These are phyloP conservation scores for Arachis hypogaea DNA, from an alignment of 306 rosid genomes.

Conservation along the genomic window DNA sequence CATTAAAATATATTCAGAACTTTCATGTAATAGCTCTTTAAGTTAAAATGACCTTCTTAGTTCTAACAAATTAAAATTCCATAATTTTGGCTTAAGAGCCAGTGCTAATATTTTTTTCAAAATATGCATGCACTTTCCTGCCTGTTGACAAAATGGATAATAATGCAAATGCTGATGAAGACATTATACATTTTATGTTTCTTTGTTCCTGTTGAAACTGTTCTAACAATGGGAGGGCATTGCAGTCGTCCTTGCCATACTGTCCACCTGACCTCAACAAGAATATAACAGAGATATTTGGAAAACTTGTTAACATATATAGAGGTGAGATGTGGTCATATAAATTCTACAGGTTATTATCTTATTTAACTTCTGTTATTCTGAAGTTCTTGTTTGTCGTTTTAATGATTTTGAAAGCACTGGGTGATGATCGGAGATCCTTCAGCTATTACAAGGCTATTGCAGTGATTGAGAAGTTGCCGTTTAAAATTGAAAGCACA, in stretches of 20 bases:
- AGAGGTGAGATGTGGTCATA: constrained; percentile 68
- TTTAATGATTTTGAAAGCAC: constrained; percentile 56
- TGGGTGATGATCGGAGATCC: constrained; percentile 93
- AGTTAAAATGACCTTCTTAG: constrained; percentile 11
- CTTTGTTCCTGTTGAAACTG: constrained; percentile 28
- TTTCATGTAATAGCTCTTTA: constrained; percentile 7
- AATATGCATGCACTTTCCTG: background rate
- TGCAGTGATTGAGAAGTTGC: constrained; percentile 78
- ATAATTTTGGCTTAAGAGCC: background rate
- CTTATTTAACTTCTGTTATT: constrained; percentile 19
- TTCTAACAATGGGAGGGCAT: constrained; percentile 30
- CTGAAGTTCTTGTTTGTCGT: constrained; percentile 40
- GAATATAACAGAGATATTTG: constrained; percentile 80
- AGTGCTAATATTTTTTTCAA: background rate
- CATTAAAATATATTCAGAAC: constrained; percentile 3
- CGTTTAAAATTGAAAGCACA: constrained; percentile 72
- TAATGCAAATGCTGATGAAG: constrained; percentile 21
- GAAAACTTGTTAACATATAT: constrained; percentile 84
- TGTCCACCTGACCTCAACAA: constrained; percentile 82
- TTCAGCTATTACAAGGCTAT: constrained; percentile 95
- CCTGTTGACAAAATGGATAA: background rate
- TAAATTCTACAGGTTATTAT: constrained; percentile 10
- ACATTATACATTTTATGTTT: background rate
- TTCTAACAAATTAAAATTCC: background rate
- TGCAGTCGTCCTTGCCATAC: constrained; percentile 64